These are phyloP conservation scores for Juglanconis oblonga DNA, from an alignment of 2,329 filamentous ascomycete species.

Conservation along the genomic window DNA sequence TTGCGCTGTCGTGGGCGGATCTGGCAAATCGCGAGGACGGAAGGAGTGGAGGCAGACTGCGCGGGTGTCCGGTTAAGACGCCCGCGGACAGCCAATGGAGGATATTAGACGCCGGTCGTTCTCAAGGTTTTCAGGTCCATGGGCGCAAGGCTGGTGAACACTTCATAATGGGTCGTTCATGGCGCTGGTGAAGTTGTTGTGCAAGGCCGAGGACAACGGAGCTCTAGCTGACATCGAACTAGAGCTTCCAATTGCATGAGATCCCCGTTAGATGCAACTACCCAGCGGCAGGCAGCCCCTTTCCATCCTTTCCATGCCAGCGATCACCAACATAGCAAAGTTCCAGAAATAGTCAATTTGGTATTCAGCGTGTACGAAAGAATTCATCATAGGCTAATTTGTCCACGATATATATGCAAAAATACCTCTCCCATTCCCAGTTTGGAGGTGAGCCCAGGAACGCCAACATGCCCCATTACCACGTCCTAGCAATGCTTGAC, in stretches of 20 bases:
- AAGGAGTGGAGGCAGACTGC: slow-evolving; percentile 4
- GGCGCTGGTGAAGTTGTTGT: background rate
- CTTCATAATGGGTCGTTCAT: background rate
- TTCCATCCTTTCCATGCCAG: background rate
- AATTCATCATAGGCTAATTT: background rate
- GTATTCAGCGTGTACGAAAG: background rate
- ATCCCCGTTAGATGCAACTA: slow-evolving; percentile 12
- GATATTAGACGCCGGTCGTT: background rate
- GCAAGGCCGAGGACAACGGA: background rate
- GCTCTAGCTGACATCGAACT: background rate
- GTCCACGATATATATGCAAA: background rate
- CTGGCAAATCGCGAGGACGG: background rate
- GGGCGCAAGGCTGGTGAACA: background rate
- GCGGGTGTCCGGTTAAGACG: slow-evolving; percentile 7
- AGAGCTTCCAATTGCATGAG: slow-evolving; percentile 13
- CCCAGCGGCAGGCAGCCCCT: background rate
- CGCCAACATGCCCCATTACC: background rate
- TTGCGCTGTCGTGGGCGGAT: background rate
- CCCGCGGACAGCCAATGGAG: slow-evolving; percentile 4
- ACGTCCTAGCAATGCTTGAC: background rate
- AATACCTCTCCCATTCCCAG: no score
- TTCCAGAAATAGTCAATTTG: background rate
- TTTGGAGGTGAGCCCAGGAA: background rate
- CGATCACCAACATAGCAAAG: background rate
- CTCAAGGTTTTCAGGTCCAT: slow-evolving; percentile 2